Evolutionary conservation across 768 basidiomycete species (phyloP).

Genomic region (Chalciporus piperatus): DNA sequence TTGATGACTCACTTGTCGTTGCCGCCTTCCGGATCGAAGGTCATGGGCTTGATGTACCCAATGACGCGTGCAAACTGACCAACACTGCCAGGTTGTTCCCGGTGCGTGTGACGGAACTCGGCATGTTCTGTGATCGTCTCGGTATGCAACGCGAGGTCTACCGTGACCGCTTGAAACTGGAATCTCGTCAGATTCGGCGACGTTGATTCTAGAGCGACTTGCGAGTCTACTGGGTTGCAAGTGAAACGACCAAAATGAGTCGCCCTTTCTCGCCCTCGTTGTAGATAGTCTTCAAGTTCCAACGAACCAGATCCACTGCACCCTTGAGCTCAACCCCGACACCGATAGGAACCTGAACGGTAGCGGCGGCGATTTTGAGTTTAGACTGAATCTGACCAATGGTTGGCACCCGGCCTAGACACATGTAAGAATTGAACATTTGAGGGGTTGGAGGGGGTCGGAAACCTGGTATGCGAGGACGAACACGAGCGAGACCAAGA

Average conservation of each 20-base stretch:
- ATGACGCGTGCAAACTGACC: constrained; percentile 95
- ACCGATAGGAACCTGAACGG: constrained; percentile 95
- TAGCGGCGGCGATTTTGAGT: constrained; percentile 88
- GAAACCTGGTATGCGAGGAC: too few species aligned
- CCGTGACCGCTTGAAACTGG: constrained; percentile 70
- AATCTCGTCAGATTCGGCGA: constrained; percentile 85
- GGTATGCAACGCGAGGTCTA: constrained; percentile 86
- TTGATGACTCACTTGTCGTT: constrained; percentile 85
- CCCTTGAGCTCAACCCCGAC: constrained; percentile 82
- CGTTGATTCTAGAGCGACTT: constrained; percentile 54
- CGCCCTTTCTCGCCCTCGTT: constrained; percentile 95
- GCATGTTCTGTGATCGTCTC: constrained; percentile 86
- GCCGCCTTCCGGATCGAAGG: constrained; percentile 67
- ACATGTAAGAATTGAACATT: too few species aligned
- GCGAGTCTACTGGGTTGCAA: constrained; percentile 1
- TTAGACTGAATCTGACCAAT: constrained; percentile 89
- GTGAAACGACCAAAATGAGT: constrained; percentile 18
- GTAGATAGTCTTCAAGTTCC: constrained; percentile 94
- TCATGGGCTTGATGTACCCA: constrained; percentile 89
- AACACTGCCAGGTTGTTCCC: constrained; percentile 97
- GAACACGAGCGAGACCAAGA: too few species aligned
- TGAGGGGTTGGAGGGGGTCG: too few species aligned
- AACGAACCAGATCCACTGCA: constrained; percentile 90
- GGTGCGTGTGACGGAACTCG: constrained; percentile 89
- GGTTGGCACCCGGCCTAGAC: constrained; percentile 89